A percentile compares a stretch with the other conserved stretches of the same genome.
Evolutionary conservation across 1,139 yeast species (phyloP).

Genomic region (Yamadazyma oceani): DNA sequence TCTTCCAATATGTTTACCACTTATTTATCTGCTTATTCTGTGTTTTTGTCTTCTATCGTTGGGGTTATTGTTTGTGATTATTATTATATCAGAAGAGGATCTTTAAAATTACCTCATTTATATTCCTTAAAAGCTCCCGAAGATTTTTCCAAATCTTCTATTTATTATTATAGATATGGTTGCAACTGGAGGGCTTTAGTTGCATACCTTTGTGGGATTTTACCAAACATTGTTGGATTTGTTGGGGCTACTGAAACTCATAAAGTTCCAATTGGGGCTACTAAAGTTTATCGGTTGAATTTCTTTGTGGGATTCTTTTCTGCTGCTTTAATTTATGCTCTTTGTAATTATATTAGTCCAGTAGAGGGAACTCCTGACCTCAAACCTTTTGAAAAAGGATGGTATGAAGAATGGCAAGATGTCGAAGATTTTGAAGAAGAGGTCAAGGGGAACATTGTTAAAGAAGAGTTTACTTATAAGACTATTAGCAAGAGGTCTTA

Average conservation of each 20-base stretch:
- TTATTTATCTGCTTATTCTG: constrained; percentile 81
- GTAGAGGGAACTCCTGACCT: constrained; percentile 57
- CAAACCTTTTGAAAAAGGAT: constrained; percentile 52
- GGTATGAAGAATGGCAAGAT: constrained; percentile 62
- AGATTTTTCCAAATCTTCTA: constrained; percentile 27
- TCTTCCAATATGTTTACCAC: constrained; percentile 78
- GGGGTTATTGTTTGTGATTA: constrained; percentile 83
- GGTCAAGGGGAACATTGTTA: constrained; percentile 33
- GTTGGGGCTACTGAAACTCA: constrained; percentile 73
- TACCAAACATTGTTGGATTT: constrained; percentile 85
- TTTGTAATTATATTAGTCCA: constrained; percentile 56
- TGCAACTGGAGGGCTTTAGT: constrained; percentile 78
- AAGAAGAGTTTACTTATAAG: constrained; percentile 18
- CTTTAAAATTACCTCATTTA: constrained; percentile 60
- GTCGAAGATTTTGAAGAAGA: constrained; percentile 64
- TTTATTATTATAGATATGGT: constrained; percentile 65
- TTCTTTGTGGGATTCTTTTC: constrained; percentile 73
- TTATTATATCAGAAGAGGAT: constrained; percentile 74
- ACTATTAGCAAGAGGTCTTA: constrained; percentile 1
- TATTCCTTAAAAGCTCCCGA: constrained; percentile 47
- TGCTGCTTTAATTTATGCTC: constrained; percentile 51
- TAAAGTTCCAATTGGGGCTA: constrained; percentile 77
- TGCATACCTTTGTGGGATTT: constrained; percentile 71
- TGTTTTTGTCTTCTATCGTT: constrained; percentile 82
- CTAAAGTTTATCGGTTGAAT: constrained; percentile 66